Conservation (phyloP, 2,329 filamentous ascomycete genomes). For the Fusarium cyanostomum region DNA sequence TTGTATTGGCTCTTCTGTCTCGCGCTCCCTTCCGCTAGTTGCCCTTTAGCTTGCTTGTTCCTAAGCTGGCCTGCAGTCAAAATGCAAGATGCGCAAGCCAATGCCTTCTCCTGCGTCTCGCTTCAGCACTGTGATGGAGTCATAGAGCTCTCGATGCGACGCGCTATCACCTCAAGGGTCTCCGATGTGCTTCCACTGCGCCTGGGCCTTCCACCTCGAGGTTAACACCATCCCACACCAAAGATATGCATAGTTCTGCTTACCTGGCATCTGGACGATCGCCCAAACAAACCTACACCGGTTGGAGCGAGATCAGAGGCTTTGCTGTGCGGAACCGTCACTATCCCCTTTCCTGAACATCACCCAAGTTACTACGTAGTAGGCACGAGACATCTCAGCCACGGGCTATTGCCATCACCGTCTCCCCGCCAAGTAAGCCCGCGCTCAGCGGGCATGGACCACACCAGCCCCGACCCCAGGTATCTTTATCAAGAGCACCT, state of each 20-base stretch:
- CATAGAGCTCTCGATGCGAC: constrained; percentile 19
- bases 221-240: not conserved
- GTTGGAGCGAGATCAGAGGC: constrained; percentile 3
- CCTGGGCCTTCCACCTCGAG: not conserved
- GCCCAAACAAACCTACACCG: constrained; percentile 3
- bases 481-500: constrained; percentile 3
- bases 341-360: constrained; percentile 19
- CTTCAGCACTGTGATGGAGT: constrained; percentile 36
- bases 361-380: not conserved
- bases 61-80: constrained; percentile 33
- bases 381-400: constrained; percentile 31
- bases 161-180: constrained; percentile 4
- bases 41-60: constrained; percentile 34
- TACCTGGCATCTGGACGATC: not conserved
- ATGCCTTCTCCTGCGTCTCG: constrained; percentile 43
- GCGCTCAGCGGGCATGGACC: constrained; percentile 30
- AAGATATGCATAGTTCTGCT: not conserved
- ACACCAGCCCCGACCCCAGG: constrained; percentile 17
- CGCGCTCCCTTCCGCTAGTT: constrained; percentile 25
- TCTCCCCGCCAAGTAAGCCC: constrained; percentile 20
- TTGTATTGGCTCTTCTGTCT: constrained; percentile 20
- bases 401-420: constrained; percentile 29
- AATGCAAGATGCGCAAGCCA: constrained; percentile 33
- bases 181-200: not conserved
- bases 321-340: constrained; percentile 22